Evolutionary conservation across 768 basidiomycete genomes (phyloP), one percentile per base, ranked within the genome.

Genomic region (Harrya chromipes): DNA sequence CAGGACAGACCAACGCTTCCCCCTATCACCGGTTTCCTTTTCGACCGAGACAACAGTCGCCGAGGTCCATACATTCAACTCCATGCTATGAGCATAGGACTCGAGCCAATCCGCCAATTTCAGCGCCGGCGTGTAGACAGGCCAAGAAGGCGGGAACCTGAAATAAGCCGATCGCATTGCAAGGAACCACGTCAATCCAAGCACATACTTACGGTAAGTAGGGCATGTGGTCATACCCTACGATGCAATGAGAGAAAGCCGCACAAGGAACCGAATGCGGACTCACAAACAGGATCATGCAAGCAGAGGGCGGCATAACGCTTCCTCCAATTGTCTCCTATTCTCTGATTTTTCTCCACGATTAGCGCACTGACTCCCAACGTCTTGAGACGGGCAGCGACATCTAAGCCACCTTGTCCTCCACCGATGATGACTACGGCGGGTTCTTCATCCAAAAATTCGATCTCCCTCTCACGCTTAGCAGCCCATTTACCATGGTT

Each of bases 51-150:
- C 8, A 17, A 63, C 74, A 2, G 54, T 60, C 0, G 77, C 71
- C 0, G 74, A 77, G n/a, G 76, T 80, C 84, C 84, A 85, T 6
- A 82, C 74, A 55, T 84, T 80, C 46, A 87, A 68, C 52, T 85
- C 85, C 49, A 86, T 64, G 2, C 72, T 59, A 11, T 79, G 72
- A 1, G 81, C 82, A 59, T 85, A 87, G 48, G 65, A 72, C 65
- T 86, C 85, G 3, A 87, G 72, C 82, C 83, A 86, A 51, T 81
- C 78, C 0, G 83, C 85, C 13, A 87, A 64, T 76, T 83, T 58
- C 39, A 56, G 19, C 13, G 82, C 81, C 4, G 83, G 81, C 4
- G 74, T 72, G 42, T 72, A 83, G 5, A 79, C 75, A 1, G 81
- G 82, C 82, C 82, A 84, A 16, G 74, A 75, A 1, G 73, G 55